Conservation (phyloP, 768 basidiomycete genomes). For the Tylopilus felleus region DNA sequence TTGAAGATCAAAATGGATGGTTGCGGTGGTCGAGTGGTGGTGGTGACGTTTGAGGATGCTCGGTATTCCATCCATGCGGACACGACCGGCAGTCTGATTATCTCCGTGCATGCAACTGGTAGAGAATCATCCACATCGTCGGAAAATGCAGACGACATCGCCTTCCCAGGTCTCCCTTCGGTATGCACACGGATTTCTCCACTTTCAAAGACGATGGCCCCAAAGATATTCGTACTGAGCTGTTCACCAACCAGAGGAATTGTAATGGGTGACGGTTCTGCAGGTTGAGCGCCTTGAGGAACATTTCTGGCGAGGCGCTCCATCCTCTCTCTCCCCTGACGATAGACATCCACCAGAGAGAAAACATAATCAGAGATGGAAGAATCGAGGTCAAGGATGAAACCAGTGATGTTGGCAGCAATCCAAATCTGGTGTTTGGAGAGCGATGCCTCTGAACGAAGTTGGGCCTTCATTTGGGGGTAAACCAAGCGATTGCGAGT, state of each 20-base stretch:
- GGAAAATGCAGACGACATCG: slow-evolving; percentile 33
- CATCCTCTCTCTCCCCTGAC: slow-evolving; percentile 74
- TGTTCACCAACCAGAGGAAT: slow-evolving; percentile 16
- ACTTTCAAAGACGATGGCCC: slow-evolving; percentile 74
- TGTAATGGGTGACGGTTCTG: slow-evolving; percentile 3
- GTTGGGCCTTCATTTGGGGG: slow-evolving; percentile 75
- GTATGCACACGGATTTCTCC: slow-evolving; percentile 79
- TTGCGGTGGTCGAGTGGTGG: slow-evolving; percentile 36
- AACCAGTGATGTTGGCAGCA: slow-evolving; percentile 73
- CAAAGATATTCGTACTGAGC: slow-evolving; percentile 58
- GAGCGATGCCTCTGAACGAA: slow-evolving; percentile 52
- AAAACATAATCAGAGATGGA: slow-evolving; percentile 75
- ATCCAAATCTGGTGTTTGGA: slow-evolving; percentile 56
- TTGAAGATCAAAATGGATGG: slow-evolving; percentile 76
- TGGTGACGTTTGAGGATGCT: slow-evolving; percentile 44
- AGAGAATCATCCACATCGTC: slow-evolving; percentile 54
- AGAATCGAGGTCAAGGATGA: slow-evolving; percentile 81
- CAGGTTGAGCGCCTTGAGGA: slow-evolving; percentile 35
- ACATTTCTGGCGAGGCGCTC: slow-evolving; percentile 57
- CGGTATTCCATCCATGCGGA: slow-evolving; percentile 85
- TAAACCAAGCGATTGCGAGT: slow-evolving; percentile 73
- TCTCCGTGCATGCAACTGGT: slow-evolving; percentile 48
- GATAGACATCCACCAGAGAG: slow-evolving; percentile 83
- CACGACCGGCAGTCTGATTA: slow-evolving; percentile 70
- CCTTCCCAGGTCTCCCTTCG: slow-evolving; percentile 39